Conservation (phyloP, 2,329 filamentous ascomycete species). For the Zymoseptoria tritici region DNA sequence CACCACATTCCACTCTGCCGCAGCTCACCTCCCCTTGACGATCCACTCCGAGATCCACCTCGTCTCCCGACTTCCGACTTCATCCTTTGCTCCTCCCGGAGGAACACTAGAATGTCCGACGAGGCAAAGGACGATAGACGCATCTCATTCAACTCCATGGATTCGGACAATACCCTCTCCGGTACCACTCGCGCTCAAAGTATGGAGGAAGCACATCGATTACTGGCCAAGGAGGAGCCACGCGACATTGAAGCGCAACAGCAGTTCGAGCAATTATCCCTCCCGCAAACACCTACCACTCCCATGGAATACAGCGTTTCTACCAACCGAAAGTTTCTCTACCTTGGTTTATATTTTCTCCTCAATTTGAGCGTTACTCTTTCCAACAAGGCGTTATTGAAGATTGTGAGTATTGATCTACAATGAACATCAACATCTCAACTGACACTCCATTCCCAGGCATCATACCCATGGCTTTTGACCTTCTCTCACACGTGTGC, state of each 20-base stretch:
- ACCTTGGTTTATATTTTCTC: conserved; percentile 40
- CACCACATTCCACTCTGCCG: no score
- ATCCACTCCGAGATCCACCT: no score
- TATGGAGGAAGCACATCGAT: conserved; percentile 9
- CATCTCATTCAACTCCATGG: conserved; percentile 5
- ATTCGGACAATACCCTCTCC: conserved; percentile 2
- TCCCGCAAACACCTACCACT: not conserved
- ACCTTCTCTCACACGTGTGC: conserved; percentile 53
- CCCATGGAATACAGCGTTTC: conserved; percentile 21
- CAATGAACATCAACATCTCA: no score
- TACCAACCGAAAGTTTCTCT: conserved; percentile 20
- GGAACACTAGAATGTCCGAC: not conserved
- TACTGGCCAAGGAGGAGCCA: conserved; percentile 10
- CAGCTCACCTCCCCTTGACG: no score
- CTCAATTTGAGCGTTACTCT: conserved; percentile 46
- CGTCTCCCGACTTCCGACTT: not conserved
- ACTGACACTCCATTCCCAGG: conserved; percentile 31
- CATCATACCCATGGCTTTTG: conserved; percentile 54
- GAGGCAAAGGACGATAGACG: conserved; percentile 4
- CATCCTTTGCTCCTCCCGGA: not conserved
- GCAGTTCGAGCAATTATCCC: conserved; percentile 6
- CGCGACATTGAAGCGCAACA: conserved; percentile 2
- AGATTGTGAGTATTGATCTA: conserved; percentile 25
- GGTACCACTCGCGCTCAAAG: conserved; percentile 2
- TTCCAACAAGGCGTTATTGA: conserved; percentile 52